These are phyloP conservation scores for Lentinula detonsa DNA, from an alignment of 768 basidiomycete species.

Conservation along the genomic window DNA sequence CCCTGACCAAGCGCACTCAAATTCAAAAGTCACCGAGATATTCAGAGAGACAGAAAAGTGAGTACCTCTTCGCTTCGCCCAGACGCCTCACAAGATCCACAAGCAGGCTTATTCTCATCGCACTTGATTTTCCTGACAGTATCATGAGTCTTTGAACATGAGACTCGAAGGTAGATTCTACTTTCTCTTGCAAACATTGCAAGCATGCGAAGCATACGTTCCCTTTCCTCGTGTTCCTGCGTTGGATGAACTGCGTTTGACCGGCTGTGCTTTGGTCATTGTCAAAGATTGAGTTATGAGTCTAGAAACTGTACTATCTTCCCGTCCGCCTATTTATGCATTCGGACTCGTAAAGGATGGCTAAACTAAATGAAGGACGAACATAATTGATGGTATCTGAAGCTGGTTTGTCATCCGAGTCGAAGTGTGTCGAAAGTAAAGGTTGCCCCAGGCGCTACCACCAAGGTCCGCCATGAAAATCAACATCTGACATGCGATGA, in stretches of 20 bases:
- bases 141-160: background rate
- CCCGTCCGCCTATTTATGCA: background rate
- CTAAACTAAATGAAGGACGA: background rate
- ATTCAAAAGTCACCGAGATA: background rate
- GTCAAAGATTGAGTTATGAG: background rate
- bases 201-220: constrained; percentile 30
- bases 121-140: constrained; percentile 37
- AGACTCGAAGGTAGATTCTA: constrained; percentile 14
- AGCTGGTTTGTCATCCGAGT: background rate
- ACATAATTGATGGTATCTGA: background rate
- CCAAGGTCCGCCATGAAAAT: too few relatives aligned
- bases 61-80: constrained; percentile 35
- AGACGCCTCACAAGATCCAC: constrained; percentile 30
- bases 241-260: background rate
- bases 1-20: constrained; percentile 38
- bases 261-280: background rate
- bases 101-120: constrained; percentile 38
- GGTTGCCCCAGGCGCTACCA: too few relatives aligned
- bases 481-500: too few relatives aligned
- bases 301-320: background rate
- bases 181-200: constrained; percentile 35
- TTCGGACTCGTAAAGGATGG: background rate
- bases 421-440: too few relatives aligned
- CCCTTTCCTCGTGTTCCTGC: constrained; percentile 19
- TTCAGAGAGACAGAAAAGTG: background rate